A percentile compares a stretch with the other conserved stretches of the same genome.
phyloP scores from a whole-genome alignment of 2,329 filamentous ascomycete species.

The Clonostachys rosea region DNA sequence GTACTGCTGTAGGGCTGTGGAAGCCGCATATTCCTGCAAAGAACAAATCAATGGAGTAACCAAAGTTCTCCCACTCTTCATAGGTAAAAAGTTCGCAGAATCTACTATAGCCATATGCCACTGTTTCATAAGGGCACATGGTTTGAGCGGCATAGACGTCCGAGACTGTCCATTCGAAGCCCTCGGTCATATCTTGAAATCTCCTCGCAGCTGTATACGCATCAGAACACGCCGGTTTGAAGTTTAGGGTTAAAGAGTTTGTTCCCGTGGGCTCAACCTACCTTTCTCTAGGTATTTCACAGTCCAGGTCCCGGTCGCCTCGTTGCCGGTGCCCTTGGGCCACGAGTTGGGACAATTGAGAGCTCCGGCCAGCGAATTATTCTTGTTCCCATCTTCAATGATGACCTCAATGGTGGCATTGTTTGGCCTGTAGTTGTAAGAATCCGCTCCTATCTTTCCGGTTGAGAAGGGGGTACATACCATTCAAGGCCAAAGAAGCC shows the following conservation, averaged over 20 bases:
- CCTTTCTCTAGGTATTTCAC: slow-evolving; percentile 59
- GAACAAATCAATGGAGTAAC: slow-evolving; percentile 64
- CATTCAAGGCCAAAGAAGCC: slow-evolving; percentile 76
- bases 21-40: slow-evolving; percentile 61
- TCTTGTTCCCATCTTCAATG: slow-evolving; percentile 59
- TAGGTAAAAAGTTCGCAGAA: slow-evolving; percentile 75
- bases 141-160: slow-evolving; percentile 66
- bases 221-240: no score
- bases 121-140: slow-evolving; percentile 73
- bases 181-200: slow-evolving; percentile 48
- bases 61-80: slow-evolving; percentile 68
- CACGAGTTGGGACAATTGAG: slow-evolving; percentile 60
- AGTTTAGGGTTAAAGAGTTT: slow-evolving; percentile 1
- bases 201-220: slow-evolving; percentile 46
- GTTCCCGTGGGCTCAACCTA: slow-evolving; percentile 10
- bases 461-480: slow-evolving; percentile 17
- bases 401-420: slow-evolving; percentile 70
- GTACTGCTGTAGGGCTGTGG: slow-evolving; percentile 56
- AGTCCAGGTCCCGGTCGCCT: slow-evolving; percentile 56
- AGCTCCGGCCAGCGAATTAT: slow-evolving; percentile 68
- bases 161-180: slow-evolving; percentile 58
- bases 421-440: slow-evolving; percentile 39
- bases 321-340: slow-evolving; percentile 42
- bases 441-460: background rate
- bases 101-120: slow-evolving; percentile 69